Percentiles rank a stretch among this genome's conserved stretches.
Conservation (phyloP, 208 protist species). For the Acanthamoeba sp. region DNA sequence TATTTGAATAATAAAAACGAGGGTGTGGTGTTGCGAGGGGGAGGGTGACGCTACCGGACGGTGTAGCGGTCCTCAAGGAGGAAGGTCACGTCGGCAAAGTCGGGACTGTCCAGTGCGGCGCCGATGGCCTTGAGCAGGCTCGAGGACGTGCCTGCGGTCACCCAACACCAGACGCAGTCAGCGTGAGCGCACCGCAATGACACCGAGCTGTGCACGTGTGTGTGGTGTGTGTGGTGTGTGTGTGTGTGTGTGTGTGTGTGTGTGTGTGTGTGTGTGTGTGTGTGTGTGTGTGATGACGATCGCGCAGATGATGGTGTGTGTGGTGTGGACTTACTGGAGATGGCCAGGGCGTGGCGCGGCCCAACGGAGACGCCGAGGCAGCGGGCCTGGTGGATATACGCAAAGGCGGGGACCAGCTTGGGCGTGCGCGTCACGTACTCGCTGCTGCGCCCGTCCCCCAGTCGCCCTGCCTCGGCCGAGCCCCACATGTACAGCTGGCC, state of each 20-base stretch:
- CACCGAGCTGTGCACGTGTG: too few species aligned
- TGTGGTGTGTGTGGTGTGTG: too few species aligned
- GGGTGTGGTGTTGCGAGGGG: too few species aligned
- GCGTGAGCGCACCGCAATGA: too few species aligned
- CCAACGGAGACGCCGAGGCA: not conserved
- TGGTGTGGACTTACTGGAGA: not conserved
- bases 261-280: too few species aligned
- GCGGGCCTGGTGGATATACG: not conserved
- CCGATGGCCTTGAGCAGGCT: not conserved
- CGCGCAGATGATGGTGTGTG: not conserved
- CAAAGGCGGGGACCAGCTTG: conserved; percentile 7
- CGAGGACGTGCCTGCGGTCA: not conserved
- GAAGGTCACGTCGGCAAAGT: conserved; percentile 19
- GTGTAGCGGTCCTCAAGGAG: not conserved
- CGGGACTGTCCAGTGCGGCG: not conserved
- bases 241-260: too few species aligned
- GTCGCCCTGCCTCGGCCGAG: not conserved
- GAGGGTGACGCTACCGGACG: not conserved
- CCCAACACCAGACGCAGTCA: too few species aligned
- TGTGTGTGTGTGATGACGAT: not conserved
- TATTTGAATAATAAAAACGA: too few species aligned
- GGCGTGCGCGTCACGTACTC: not conserved
- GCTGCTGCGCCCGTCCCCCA: conserved; percentile 16
- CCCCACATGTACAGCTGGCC: conserved; percentile 65
- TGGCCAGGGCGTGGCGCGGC: not conserved